A percentile compares a stretch with the other conserved stretches of the same genome.
Conservation (phyloP, 352 stramenopile genomes). For the Pythium diclinum region DNA sequence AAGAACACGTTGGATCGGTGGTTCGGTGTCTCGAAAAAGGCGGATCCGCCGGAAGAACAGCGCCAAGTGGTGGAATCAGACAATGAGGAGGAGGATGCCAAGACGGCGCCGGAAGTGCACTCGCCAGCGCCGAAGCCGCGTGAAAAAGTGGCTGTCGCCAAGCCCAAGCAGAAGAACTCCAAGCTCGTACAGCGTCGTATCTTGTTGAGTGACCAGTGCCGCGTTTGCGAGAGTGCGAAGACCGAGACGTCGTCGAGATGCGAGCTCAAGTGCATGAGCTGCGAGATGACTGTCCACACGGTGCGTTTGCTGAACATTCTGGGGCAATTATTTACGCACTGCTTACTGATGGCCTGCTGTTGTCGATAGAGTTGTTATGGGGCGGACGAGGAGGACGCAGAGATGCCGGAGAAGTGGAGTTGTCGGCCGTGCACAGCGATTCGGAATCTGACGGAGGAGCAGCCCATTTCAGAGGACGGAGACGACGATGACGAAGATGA, state of each 20-base stretch:
- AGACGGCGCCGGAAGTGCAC: not conserved
- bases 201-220: constrained; percentile 62
- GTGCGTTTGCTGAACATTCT: constrained; percentile 39
- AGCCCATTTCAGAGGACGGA: constrained; percentile 11
- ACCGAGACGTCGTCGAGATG: constrained; percentile 48
- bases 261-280: constrained; percentile 58
- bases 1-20: constrained; percentile 57
- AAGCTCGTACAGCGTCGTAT: constrained; percentile 74
- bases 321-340: constrained; percentile 20
- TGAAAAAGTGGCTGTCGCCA: constrained; percentile 8
- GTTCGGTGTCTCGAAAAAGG: constrained; percentile 41
- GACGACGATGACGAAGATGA: constrained; percentile 7
- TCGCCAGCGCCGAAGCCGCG: not conserved
- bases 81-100: constrained; percentile 8
- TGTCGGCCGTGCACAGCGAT: constrained; percentile 58
- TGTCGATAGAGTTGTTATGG: constrained; percentile 46
- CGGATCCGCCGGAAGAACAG: constrained; percentile 1
- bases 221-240: constrained; percentile 55
- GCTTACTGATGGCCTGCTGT: not conserved
- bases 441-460: constrained; percentile 34
- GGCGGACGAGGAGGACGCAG: constrained; percentile 37
- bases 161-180: constrained; percentile 24
- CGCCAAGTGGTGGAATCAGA: constrained; percentile 4
- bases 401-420: constrained; percentile 42
- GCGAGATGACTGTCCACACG: constrained; percentile 72